phyloP scores from a whole-genome alignment of 2,329 filamentous ascomycete species.

The Phialocephala sp. region DNA sequence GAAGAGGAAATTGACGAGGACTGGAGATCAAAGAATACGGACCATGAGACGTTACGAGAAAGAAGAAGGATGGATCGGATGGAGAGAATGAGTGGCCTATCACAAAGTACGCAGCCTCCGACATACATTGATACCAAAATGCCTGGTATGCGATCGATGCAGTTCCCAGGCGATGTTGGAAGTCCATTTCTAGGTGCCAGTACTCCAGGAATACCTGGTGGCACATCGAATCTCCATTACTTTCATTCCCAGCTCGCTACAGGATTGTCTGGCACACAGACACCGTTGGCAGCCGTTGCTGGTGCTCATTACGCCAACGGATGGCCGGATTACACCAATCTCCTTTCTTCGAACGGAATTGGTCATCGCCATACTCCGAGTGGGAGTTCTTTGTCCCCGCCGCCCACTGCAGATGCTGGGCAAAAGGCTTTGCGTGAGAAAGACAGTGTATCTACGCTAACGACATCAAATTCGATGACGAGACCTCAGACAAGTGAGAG shows the following conservation, averaged over 20 bases:
- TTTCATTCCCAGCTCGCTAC: slow-evolving; percentile 79
- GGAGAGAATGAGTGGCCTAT: slow-evolving; percentile 42
- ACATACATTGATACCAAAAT: slow-evolving; percentile 50
- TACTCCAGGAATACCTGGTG: slow-evolving; percentile 71
- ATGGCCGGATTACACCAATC: slow-evolving; percentile 48
- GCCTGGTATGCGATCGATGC: slow-evolving; percentile 40
- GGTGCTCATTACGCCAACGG: slow-evolving; percentile 67
- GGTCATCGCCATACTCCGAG: slow-evolving; percentile 41
- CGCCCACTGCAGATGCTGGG: slow-evolving; percentile 46
- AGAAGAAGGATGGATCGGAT: slow-evolving; percentile 44
- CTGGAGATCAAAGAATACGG: slow-evolving; percentile 29
- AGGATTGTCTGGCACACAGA: slow-evolving; percentile 76
- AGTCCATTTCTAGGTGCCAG: slow-evolving; percentile 64
- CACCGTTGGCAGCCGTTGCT: slow-evolving; percentile 79
- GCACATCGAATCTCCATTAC: slow-evolving; percentile 79
- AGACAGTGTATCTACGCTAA: slow-evolving; percentile 66
- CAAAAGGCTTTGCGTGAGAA: slow-evolving; percentile 56
- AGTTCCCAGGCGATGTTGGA: slow-evolving; percentile 51
- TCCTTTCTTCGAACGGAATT: slow-evolving; percentile 29
- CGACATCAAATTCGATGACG: slow-evolving; percentile 59
- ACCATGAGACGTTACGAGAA: slow-evolving; percentile 41
- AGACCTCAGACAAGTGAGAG: slow-evolving; percentile 63
- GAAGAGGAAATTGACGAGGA: slow-evolving; percentile 53
- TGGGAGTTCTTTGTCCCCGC: slow-evolving; percentile 40
- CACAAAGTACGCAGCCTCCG: slow-evolving; percentile 33